Conservation (phyloP, 129 eudicot species). For the Rutidosis leptorrhynchoides region DNA sequence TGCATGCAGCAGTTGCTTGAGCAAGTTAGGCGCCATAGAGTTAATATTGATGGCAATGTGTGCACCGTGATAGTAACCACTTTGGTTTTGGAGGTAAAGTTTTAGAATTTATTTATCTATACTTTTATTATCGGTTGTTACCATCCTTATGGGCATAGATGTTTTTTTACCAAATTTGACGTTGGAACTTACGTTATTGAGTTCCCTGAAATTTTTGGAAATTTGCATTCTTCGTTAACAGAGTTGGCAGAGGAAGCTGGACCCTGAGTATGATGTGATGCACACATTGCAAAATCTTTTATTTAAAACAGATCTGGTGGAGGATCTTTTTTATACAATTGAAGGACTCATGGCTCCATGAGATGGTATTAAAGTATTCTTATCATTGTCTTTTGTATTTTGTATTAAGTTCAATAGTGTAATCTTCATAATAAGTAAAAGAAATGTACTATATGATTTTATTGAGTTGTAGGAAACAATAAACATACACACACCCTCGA, state of each 20-base stretch:
- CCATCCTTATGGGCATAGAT: neutral
- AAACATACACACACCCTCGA: slow-evolving; percentile 10
- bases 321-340: slow-evolving; percentile 73
- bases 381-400: slow-evolving; percentile 9
- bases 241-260: slow-evolving; percentile 98
- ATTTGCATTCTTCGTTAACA: slow-evolving; percentile 19
- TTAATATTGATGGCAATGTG: slow-evolving; percentile 86
- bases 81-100: slow-evolving; percentile 82
- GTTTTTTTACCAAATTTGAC: neutral
- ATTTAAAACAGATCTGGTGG: slow-evolving; percentile 80
- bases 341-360: slow-evolving; percentile 95
- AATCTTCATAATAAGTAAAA: slow-evolving; percentile 14
- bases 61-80: slow-evolving; percentile 95
- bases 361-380: slow-evolving; percentile 23
- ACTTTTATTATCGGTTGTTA: neutral
- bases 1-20: slow-evolving; percentile 94
- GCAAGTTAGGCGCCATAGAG: slow-evolving; percentile 83
- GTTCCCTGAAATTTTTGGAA: neutral
- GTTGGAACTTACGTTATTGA: neutral
- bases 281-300: slow-evolving; percentile 65
- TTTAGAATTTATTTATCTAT: neutral
- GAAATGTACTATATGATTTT: neutral
- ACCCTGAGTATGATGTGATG: slow-evolving; percentile 83
- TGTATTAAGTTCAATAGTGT: slow-evolving; percentile 20
- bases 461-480: slow-evolving; percentile 11